Base-by-base conservation (phyloP, 176 grass and related monocot genomes). In the Juncus inflexus region DNA sequence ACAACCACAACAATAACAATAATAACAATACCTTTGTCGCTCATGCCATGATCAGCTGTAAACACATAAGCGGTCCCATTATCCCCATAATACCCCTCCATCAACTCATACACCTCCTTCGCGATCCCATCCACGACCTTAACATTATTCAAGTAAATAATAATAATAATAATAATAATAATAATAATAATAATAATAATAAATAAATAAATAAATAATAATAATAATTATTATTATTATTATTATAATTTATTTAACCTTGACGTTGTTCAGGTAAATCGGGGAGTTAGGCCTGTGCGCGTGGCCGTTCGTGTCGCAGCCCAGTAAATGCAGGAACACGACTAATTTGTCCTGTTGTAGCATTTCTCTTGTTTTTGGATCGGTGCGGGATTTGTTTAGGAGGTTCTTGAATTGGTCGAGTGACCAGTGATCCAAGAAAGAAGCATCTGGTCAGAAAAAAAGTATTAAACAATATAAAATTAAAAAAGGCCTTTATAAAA, bases 11-110 rank as follows among this genome's bases (percentile, higher is more conserved):
- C 11, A 58, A 47, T 6, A 47, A 47, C 9, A 47, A 2, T 47
- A 9, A 47, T 47, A 47, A 47, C 3, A 66, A 66, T 82, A 95
- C 91, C 91, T 96, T n/a, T 96, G 73, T 96, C 91, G 37, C 91
- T 96, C 91, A 96, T 96, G 81, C 91, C 91, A 83, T 96, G 87
- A 72, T 96, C 91, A 41, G 91, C 91, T 12, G 91, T 96, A 79
- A 96, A 96, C 37, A 96, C 61, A 8, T 96, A 96, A 61, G 86
- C 65, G 40, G 91, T 96, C 65, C 77, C 73, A 74, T 77, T 96
- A 61, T 96, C 91, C 11, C 85, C 84, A 79, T 83, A 96, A 68
- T 96, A 96, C 65, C 53, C 82, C 86, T 96, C 91, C 87, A 96
- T 87, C 55, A 96, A 79, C 80, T 87, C 84, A 77, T 90, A 85